These are phyloP conservation scores for Starmerella etchellsii DNA, from an alignment of 805 yeast genomes.

Conservation along the genomic window DNA sequence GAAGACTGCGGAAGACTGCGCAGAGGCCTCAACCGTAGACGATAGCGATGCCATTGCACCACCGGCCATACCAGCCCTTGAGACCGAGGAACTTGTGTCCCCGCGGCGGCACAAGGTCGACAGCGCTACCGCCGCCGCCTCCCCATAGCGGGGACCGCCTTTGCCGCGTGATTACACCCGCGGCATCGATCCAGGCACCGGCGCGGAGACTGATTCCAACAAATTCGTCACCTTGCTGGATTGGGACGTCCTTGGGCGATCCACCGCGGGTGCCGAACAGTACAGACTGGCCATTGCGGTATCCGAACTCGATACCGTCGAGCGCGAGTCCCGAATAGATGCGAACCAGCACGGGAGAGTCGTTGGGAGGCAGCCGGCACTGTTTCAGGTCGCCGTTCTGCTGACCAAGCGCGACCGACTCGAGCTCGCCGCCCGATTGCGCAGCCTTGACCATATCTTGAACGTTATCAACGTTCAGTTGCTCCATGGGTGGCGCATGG, in stretches of 20 bases:
- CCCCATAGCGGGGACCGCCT: constrained; percentile 45
- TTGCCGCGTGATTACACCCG: constrained; percentile 49
- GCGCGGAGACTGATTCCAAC: constrained; percentile 49
- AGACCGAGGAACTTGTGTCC: constrained; percentile 55
- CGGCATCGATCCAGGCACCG: constrained; percentile 85
- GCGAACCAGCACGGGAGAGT: constrained; percentile 33
- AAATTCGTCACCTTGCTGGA: constrained; percentile 49
- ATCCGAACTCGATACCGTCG: constrained; percentile 59
- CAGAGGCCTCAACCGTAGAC: constrained; percentile 30
- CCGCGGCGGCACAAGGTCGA: constrained; percentile 49
- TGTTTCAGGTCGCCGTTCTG: constrained; percentile 16
- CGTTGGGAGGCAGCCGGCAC: constrained; percentile 13
- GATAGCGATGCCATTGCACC: constrained; percentile 68
- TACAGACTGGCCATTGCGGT: constrained; percentile 23
- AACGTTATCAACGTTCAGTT: constrained; percentile 40
- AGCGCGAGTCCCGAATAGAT: constrained; percentile 65
- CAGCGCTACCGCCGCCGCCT: constrained; percentile 51
- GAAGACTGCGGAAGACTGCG: too few species aligned
- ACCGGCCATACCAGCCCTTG: constrained; percentile 51
- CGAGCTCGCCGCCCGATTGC: constrained; percentile 4
- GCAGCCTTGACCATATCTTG: constrained; percentile 21
- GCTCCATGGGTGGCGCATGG: constrained; percentile 32
- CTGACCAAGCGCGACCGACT: constrained; percentile 14
- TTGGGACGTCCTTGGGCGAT: constrained; percentile 34
- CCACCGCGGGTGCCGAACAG: constrained; percentile 32